Percentiles rank a stretch among this genome's conserved stretches.
These are phyloP conservation scores for Globisporangium orthogonon DNA, from an alignment of 352 stramenopile species.

Conservation along the genomic window DNA sequence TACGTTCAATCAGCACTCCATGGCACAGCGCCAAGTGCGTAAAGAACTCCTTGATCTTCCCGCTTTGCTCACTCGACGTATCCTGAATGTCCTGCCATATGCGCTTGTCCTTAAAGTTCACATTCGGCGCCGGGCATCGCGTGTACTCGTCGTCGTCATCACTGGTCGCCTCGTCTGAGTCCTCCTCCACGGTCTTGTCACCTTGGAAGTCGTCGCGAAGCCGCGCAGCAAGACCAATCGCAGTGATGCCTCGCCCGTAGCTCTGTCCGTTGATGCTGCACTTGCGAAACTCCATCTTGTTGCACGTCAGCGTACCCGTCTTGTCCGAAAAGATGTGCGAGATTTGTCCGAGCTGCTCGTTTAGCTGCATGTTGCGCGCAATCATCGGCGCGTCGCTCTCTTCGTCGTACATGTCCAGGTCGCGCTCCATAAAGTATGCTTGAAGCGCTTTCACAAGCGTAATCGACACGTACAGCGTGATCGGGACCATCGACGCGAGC, in stretches of 20 bases:
- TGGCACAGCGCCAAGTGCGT: slow-evolving; percentile 89
- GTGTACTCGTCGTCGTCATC: slow-evolving; percentile 23
- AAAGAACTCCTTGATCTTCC: slow-evolving; percentile 81
- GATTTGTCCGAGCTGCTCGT: slow-evolving; percentile 88
- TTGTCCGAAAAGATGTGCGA: slow-evolving; percentile 98
- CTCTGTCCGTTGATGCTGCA: slow-evolving; percentile 72
- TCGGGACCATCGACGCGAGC: slow-evolving; percentile 79
- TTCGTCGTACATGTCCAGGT: slow-evolving; percentile 84
- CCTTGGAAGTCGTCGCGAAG: slow-evolving; percentile 63
- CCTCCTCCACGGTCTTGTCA: slow-evolving; percentile 27
- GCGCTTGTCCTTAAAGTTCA: slow-evolving; percentile 73
- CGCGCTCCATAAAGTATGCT: slow-evolving; percentile 77
- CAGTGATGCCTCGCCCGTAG: slow-evolving; percentile 83
- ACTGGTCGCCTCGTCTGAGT: slow-evolving; percentile 23
- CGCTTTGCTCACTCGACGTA: slow-evolving; percentile 24
- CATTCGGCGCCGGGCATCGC: slow-evolving; percentile 35
- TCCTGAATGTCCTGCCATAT: slow-evolving; percentile 57
- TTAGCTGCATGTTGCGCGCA: slow-evolving; percentile 83
- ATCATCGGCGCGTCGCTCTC: slow-evolving; percentile 64
- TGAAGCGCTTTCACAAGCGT: slow-evolving; percentile 89
- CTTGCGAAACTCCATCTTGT: slow-evolving; percentile 90
- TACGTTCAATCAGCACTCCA: slow-evolving; percentile 95
- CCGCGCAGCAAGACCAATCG: slow-evolving; percentile 64
- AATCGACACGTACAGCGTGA: slow-evolving; percentile 86
- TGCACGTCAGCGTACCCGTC: slow-evolving; percentile 83